phyloP scores from a whole-genome alignment of 768 basidiomycete species.

The Krasilnikovozyma curviuscula region DNA sequence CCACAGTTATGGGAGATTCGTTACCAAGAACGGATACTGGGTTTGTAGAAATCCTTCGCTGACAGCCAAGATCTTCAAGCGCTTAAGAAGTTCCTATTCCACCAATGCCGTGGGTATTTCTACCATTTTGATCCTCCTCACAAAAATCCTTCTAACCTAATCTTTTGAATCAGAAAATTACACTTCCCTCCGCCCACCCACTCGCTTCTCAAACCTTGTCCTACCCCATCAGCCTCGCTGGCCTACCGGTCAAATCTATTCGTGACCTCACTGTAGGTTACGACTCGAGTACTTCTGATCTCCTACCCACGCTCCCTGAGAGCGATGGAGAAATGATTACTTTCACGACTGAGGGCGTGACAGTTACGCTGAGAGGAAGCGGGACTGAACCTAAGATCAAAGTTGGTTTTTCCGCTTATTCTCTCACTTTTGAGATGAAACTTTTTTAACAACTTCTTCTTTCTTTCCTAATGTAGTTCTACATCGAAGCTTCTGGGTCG shows the following conservation, averaged over 20 bases:
- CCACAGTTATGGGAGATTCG: slow-evolving; percentile 64
- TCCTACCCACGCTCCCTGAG: background rate
- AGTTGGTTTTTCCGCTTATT: too few relatives aligned
- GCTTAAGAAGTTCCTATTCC: slow-evolving; percentile 37
- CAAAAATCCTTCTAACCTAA: background rate
- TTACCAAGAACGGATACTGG: slow-evolving; percentile 29
- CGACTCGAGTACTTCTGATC: background rate
- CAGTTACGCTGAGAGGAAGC: too few relatives aligned
- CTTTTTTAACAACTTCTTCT: too few relatives aligned
- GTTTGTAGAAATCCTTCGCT: slow-evolving; percentile 39
- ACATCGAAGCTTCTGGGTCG: too few relatives aligned
- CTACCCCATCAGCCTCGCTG: slow-evolving; percentile 30
- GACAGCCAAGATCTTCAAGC: slow-evolving; percentile 48
- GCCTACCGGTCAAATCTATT: slow-evolving; percentile 41
- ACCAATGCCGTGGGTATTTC: background rate
- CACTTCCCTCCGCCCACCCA: background rate
- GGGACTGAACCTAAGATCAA: too few relatives aligned
- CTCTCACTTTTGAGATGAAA: too few relatives aligned
- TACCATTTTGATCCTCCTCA: background rate
- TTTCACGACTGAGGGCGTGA: too few relatives aligned
- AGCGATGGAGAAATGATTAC: slow-evolving; percentile 6
- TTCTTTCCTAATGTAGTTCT: too few relatives aligned
- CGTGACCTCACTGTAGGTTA: slow-evolving; percentile 45
- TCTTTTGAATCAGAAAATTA: too few relatives aligned
- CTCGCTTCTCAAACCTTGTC: background rate